A percentile compares a stretch with the other conserved stretches of the same genome.
These are phyloP conservation scores for Saturnispora bothae DNA, from an alignment of 805 yeast species.

Conservation along the genomic window DNA sequence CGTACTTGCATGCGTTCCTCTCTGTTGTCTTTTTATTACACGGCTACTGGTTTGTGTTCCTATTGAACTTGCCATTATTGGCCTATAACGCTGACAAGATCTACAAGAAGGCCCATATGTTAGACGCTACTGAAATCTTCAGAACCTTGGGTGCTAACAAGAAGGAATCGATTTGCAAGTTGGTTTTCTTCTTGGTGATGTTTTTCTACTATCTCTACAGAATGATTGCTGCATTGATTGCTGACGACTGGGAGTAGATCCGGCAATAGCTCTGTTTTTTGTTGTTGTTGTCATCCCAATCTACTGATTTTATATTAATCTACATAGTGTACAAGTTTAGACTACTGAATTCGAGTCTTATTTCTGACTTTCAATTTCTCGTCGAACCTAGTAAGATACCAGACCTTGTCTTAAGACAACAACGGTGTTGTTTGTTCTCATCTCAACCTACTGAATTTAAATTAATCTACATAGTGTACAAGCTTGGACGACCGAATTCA, in stretches of 20 bases:
- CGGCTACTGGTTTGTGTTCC: slow-evolving; percentile 87
- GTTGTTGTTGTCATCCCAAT: no score
- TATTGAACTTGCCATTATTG: slow-evolving; percentile 72
- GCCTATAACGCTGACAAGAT: slow-evolving; percentile 79
- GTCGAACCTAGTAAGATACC: no score
- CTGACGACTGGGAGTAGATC: slow-evolving; percentile 34
- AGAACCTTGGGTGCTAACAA: slow-evolving; percentile 88
- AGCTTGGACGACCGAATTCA: no score
- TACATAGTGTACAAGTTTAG: no score
- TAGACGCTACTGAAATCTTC: slow-evolving; percentile 96
- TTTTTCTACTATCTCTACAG: slow-evolving; percentile 94
- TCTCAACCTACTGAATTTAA: no score
- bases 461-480: no score
- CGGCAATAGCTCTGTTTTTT: not conserved
- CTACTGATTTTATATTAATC: no score
- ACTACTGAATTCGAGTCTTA: no score
- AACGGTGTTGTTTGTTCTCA: no score
- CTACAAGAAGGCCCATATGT: slow-evolving; percentile 66
- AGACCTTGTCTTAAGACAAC: no score
- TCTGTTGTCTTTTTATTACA: slow-evolving; percentile 64
- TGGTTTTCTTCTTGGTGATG: slow-evolving; percentile 83
- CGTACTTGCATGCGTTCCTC: slow-evolving; percentile 65
- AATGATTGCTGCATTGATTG: slow-evolving; percentile 88
- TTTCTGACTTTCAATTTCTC: no score
- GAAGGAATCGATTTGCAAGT: slow-evolving; percentile 81